Base-by-base conservation (phyloP, 2,329 filamentous ascomycete genomes). In the Penicillium oxalicum region DNA sequence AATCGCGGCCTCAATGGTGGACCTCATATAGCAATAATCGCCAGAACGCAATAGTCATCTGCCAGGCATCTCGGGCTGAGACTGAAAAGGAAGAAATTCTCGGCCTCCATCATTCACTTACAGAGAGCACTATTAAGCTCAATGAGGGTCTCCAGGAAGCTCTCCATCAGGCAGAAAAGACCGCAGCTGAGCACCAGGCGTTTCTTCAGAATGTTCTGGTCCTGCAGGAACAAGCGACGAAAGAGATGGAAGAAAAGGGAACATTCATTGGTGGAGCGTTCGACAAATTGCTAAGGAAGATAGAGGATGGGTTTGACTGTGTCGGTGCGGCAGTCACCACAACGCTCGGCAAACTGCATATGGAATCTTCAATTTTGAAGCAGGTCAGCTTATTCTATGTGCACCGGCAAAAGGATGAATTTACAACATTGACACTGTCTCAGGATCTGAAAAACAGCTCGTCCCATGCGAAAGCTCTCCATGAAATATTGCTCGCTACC, bases 1-100 rank as follows among this genome's bases (percentile, higher is more conserved):
- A 77, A 40, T 73, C 74, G 13, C 72, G 76, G 25, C 73, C 77
- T 1, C 80, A 81, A 39, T 78, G 74, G 61, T 86, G 82, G 81
- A 83, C 75, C 1, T 84, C 80, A 25, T 86, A 82, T 67, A 80
- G 78, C 55, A 83, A 82, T 62, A 79, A 74, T 49, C 73, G 76
- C 47, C 79, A 83, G 48, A 81, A 82, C 54, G 81, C 81, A 2
- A 69, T 80, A 38, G 66, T 81, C 13, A 79, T 86, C 56, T 86
- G 83, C 54, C 77, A 82, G 52, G 80, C 81, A 27, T 76, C 78
- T 37, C 75, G 82, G 34, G 68, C 74, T 37, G 77, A 81, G 45
- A 74, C 78, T 11, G 81, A 84, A 49, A 80, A 78, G 47, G 70
- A 73, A 32, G 69, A 74, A 34, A 55, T 73, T 4, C 56, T 75